phyloP scores from a whole-genome alignment of 805 yeast species.

The Kregervanrija pseudodelftensis region DNA sequence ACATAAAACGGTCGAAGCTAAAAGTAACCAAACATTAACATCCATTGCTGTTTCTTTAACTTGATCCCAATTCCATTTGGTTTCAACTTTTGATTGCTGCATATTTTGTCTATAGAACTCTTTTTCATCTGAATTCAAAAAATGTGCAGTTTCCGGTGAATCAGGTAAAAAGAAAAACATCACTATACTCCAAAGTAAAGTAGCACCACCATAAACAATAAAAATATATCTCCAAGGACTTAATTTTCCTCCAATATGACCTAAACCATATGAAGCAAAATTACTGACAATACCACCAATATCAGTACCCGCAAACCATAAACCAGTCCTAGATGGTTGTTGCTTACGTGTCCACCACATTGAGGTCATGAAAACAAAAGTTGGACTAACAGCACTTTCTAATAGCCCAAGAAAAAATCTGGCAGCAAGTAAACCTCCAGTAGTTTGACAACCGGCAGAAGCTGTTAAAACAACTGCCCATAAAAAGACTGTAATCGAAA shows the following conservation, averaged over 20 bases:
- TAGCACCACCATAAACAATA: slow-evolving; percentile 52
- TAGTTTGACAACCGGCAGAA: slow-evolving; percentile 29
- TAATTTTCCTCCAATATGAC: slow-evolving; percentile 32
- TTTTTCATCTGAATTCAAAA: slow-evolving; percentile 35
- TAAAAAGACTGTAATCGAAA: slow-evolving; percentile 22
- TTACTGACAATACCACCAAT: slow-evolving; percentile 41
- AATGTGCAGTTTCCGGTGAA: slow-evolving; percentile 39
- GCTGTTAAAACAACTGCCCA: slow-evolving; percentile 32
- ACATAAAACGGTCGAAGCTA: slow-evolving; percentile 35
- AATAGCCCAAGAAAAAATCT: slow-evolving; percentile 30
- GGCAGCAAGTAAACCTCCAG: slow-evolving; percentile 25
- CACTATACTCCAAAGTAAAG: slow-evolving; percentile 31
- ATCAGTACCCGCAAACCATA: no score
- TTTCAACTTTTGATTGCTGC: slow-evolving; percentile 50
- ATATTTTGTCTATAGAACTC: slow-evolving; percentile 42
- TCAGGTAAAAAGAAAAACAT: slow-evolving; percentile 32
- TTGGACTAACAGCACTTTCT: slow-evolving; percentile 30
- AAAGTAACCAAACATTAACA: slow-evolving; percentile 40
- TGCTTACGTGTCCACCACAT: slow-evolving; percentile 28
- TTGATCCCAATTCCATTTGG: slow-evolving; percentile 47
- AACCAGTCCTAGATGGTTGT: slow-evolving; percentile 23
- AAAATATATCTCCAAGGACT: slow-evolving; percentile 57
- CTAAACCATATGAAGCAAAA: slow-evolving; percentile 48
- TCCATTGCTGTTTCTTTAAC: slow-evolving; percentile 45
- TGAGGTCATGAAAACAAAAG: slow-evolving; percentile 25